Evolutionary conservation across 208 protist genomes (phyloP).

Genomic region (Trichomonas vaginalis): DNA sequence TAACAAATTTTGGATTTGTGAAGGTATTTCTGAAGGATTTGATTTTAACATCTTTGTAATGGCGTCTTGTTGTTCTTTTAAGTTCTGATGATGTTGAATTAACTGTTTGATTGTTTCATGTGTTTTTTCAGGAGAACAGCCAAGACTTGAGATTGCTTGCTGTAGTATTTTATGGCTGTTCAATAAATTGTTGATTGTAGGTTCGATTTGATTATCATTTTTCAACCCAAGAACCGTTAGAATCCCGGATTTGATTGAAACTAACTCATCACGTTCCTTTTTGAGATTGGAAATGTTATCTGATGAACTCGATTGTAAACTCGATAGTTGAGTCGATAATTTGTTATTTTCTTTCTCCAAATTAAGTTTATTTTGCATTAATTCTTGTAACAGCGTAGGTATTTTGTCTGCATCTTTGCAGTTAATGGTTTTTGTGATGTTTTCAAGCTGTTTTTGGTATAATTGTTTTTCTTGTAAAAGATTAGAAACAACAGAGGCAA

Average conservation of each 20-base stretch:
- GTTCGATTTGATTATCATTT: neutral
- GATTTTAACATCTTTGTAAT: neutral
- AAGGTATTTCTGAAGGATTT: neutral
- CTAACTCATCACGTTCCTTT: neutral
- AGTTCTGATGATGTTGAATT: neutral
- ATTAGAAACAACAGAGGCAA: neutral
- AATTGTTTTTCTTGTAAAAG: neutral
- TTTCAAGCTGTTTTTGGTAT: neutral
- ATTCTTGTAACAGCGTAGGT: neutral
- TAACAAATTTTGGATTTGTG: neutral
- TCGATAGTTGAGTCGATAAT: neutral
- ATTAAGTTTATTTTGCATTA: neutral
- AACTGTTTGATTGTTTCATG: neutral
- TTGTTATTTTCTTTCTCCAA: neutral
- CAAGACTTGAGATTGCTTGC: neutral
- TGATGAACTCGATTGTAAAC: neutral
- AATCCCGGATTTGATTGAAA: neutral
- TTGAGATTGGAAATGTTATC: neutral
- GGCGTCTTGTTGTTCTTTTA: neutral
- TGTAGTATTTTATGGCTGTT: neutral
- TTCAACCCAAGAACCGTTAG: neutral
- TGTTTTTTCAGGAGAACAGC: neutral
- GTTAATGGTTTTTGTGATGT: neutral
- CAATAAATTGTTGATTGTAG: neutral
- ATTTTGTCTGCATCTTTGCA: neutral